Evolutionary conservation across 345 rosid species (phyloP).

Genomic region (Gossypium longicalyx): DNA sequence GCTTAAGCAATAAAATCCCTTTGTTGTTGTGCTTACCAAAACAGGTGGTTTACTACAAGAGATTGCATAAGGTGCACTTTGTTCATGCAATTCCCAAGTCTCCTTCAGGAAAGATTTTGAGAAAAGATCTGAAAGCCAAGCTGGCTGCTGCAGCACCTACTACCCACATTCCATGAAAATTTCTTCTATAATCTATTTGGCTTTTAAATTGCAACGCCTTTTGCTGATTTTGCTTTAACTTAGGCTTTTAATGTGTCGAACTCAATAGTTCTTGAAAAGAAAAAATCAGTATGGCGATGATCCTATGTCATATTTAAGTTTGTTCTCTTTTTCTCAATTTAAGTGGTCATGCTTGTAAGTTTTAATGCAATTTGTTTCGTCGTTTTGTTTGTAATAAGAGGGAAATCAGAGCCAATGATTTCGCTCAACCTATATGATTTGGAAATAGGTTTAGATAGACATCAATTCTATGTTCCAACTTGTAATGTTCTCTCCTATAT

Average conservation of each 20-base stretch:
- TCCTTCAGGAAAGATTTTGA: constrained; percentile 80
- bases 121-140: constrained; percentile 79
- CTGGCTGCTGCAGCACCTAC: constrained; percentile 28
- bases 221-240: not conserved
- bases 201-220: not conserved
- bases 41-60: constrained; percentile 88
- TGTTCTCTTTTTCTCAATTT: not conserved
- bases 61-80: constrained; percentile 67
- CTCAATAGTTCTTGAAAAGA: not conserved
- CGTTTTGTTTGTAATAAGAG: not conserved
- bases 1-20: not conserved
- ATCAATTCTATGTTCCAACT: not conserved
- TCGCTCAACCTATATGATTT: not conserved
- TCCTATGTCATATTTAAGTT: not conserved
- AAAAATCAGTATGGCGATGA: not conserved
- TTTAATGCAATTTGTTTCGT: not conserved
- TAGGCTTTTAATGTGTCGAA: not conserved
- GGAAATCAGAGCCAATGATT: not conserved
- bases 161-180: constrained; percentile 3
- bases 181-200: not conserved
- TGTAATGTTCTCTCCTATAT: not conserved
- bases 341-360: not conserved
- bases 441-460: not conserved
- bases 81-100: constrained; percentile 83
- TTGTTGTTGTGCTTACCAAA: not conserved